A percentile compares a stretch with the other conserved stretches of the same genome.
phyloP scores from a whole-genome alignment of 2,329 filamentous ascomycete genomes.

The Fusarium verrucosum region DNA sequence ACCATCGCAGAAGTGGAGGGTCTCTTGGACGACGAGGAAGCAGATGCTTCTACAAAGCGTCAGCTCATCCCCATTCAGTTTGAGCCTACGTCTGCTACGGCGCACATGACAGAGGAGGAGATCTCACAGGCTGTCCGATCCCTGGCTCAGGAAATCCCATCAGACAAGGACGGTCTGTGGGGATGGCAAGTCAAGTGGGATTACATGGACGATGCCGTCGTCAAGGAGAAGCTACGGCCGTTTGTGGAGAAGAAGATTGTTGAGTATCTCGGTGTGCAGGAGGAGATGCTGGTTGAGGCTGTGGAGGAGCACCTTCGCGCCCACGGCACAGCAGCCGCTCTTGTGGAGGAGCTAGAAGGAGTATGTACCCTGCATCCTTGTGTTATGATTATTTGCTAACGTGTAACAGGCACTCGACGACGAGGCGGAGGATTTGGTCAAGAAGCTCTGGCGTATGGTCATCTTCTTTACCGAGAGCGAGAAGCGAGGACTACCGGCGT shows the following conservation, averaged over 20 bases:
- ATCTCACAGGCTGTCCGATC: constrained; percentile 81
- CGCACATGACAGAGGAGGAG: constrained; percentile 84
- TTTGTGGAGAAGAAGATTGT: constrained; percentile 99
- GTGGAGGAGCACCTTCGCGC: constrained; percentile 87
- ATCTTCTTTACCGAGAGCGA: constrained; percentile 98
- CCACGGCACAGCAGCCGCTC: constrained; percentile 76
- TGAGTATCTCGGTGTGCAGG: constrained; percentile 94
- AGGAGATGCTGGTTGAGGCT: constrained; percentile 92
- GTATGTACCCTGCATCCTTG: constrained; percentile 61
- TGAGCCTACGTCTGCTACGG: constrained; percentile 69
- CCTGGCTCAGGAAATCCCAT: constrained; percentile 89
- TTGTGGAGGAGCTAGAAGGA: constrained; percentile 86
- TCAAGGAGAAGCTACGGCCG: constrained; percentile 86
- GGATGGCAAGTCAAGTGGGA: constrained; percentile 95
- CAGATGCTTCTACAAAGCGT: constrained; percentile 74
- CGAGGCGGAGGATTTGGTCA: constrained; percentile 91
- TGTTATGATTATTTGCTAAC: constrained; percentile 27
- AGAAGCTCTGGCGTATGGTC: constrained; percentile 98
- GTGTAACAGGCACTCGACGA: constrained; percentile 81
- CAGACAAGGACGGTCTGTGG: constrained; percentile 87
- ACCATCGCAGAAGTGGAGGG: constrained; percentile 95
- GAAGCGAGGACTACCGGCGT: constrained; percentile 83
- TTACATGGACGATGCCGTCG: constrained; percentile 80
- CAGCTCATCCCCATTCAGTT: constrained; percentile 85
- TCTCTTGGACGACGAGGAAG: constrained; percentile 93